These are phyloP conservation scores for Trichosporon sp. DNA, from an alignment of 1,284 basidiomycete genomes.

Conservation along the genomic window DNA sequence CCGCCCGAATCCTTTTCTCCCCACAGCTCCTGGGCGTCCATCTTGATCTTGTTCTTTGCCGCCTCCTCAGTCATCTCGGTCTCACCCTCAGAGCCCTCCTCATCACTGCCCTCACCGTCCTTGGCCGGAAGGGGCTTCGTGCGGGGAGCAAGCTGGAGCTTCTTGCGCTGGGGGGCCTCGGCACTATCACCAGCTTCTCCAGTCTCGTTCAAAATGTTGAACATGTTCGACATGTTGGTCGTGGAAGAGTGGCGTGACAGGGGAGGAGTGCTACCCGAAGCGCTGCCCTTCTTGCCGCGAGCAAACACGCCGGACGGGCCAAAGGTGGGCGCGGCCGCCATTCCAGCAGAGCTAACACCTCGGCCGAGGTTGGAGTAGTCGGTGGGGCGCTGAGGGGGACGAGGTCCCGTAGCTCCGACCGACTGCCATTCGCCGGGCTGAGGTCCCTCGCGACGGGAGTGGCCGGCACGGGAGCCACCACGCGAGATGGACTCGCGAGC, in stretches of 20 bases:
- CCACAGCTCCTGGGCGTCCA: conserved; percentile 60
- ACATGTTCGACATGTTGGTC: conserved; percentile 89
- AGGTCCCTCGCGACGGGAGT: conserved; percentile 63
- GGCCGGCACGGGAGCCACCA: conserved; percentile 85
- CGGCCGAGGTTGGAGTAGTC: conserved; percentile 77
- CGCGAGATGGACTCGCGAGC: conserved; percentile 66
- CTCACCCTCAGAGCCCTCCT: conserved; percentile 58
- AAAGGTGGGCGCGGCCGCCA: conserved; percentile 70
- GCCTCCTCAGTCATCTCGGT: conserved; percentile 70
- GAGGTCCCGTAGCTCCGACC: conserved; percentile 64
- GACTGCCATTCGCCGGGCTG: conserved; percentile 79
- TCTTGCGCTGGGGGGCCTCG: conserved; percentile 67
- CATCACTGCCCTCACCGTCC: conserved; percentile 57
- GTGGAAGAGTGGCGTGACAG: conserved; percentile 75
- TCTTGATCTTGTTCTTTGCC: conserved; percentile 72
- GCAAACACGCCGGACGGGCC: conserved; percentile 80
- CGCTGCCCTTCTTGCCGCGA: conserved; percentile 65
- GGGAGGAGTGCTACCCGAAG: conserved; percentile 63
- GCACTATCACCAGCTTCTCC: conserved; percentile 59
- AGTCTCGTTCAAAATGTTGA: conserved; percentile 69
- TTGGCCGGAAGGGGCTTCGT: conserved; percentile 60
- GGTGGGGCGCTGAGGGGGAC: conserved; percentile 64
- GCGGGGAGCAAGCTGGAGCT: conserved; percentile 69
- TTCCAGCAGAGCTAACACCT: conserved; percentile 75
- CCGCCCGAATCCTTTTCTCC: conserved; percentile 56